phyloP scores from a whole-genome alignment of 768 basidiomycete species.

The Mrakia frigida region DNA sequence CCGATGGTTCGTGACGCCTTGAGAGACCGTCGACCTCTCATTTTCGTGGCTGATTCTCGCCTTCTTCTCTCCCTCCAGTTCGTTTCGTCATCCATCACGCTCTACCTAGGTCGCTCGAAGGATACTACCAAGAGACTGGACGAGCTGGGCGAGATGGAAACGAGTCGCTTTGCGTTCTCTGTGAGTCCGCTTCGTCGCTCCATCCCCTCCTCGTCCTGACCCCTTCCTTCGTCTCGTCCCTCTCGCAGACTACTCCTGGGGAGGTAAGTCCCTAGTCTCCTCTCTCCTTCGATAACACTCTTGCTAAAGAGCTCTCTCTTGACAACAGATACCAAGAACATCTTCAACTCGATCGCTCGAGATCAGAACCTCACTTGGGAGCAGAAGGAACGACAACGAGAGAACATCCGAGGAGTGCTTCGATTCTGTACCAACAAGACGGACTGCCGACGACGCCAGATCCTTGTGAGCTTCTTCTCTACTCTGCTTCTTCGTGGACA shows the following conservation, averaged over 20 bases:
- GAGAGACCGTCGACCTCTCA: neutral
- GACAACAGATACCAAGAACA: conserved; percentile 52
- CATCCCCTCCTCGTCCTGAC: neutral
- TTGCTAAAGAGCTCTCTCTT: neutral
- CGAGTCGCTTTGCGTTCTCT: conserved; percentile 77
- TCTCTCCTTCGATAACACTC: no score
- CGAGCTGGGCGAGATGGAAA: conserved; percentile 88
- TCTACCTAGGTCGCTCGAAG: conserved; percentile 76
- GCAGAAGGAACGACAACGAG: conserved; percentile 63
- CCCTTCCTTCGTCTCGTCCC: neutral
- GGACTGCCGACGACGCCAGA: conserved; percentile 77
- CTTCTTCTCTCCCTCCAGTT: conserved; percentile 50
- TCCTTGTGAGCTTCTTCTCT: conserved; percentile 49
- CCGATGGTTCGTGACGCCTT: conserved; percentile 37
- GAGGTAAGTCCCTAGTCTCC: neutral
- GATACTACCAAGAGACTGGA: conserved; percentile 94
- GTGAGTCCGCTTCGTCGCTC: conserved; percentile 49
- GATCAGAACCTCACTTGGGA: conserved; percentile 51
- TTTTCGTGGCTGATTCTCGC: neutral
- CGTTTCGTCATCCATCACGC: conserved; percentile 87
- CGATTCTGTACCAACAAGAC: conserved; percentile 72
- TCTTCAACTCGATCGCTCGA: conserved; percentile 57
- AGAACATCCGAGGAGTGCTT: conserved; percentile 63
- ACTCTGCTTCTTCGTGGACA: neutral
- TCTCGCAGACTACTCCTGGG: conserved; percentile 25